phyloP scores from a whole-genome alignment of 805 yeast species.

The Pichia thaimueangensis region DNA sequence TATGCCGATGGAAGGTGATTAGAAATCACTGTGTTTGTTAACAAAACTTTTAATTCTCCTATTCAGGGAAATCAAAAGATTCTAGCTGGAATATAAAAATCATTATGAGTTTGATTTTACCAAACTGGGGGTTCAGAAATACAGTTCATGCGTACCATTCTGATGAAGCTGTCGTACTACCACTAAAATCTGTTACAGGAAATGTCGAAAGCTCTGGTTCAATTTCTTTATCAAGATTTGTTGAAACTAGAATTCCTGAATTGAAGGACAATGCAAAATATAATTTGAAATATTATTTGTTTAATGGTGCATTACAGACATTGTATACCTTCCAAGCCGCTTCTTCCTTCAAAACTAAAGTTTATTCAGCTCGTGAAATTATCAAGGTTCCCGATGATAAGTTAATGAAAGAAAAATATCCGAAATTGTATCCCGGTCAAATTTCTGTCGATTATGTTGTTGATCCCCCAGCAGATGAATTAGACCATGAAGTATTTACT shows the following conservation, averaged over 20 bases:
- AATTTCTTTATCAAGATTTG: slow-evolving; percentile 31
- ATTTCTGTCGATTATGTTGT: slow-evolving; percentile 46
- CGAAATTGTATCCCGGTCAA: slow-evolving; percentile 31
- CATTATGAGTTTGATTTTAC: too few relatives aligned
- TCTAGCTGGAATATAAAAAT: too few relatives aligned
- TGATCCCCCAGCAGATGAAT: slow-evolving; percentile 20
- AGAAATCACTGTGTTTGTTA: too few relatives aligned
- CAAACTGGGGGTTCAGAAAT: slow-evolving; percentile 30
- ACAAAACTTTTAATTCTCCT: too few relatives aligned
- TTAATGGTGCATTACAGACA: slow-evolving; percentile 46
- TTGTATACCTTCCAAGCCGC: slow-evolving; percentile 41
- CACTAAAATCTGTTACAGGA: slow-evolving; percentile 13
- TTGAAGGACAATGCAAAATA: slow-evolving; percentile 33
- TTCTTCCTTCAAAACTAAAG: slow-evolving; percentile 35
- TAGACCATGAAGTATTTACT: slow-evolving; percentile 21
- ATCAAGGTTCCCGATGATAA: slow-evolving; percentile 28
- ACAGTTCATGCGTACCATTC: slow-evolving; percentile 24
- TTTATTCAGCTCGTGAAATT: slow-evolving; percentile 41
- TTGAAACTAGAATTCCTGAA: slow-evolving; percentile 35
- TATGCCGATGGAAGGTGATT: too few relatives aligned
- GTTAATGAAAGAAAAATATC: slow-evolving; percentile 11
- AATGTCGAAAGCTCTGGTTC: slow-evolving; percentile 9
- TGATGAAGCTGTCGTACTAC: slow-evolving; percentile 21
- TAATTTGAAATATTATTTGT: slow-evolving; percentile 39
- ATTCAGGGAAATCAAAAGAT: too few relatives aligned